Base-by-base conservation (phyloP, 1,284 basidiomycete genomes). In the Ustilago hordei region DNA sequence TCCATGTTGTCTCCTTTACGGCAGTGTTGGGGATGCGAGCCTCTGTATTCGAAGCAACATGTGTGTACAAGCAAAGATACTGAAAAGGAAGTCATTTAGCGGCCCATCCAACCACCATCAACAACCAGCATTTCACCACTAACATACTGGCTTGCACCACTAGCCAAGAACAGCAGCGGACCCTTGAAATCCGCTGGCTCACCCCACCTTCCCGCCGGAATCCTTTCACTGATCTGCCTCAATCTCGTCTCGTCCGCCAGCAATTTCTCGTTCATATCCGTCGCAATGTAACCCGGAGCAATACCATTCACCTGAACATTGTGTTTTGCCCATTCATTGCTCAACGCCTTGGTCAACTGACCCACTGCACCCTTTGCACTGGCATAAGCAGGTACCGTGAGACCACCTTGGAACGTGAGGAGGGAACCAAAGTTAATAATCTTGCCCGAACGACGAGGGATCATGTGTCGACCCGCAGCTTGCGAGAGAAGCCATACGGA, bases 231-330 rank as follows among this genome's bases (percentile, higher is more conserved):
- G 84, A 98, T 96, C 87, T 98, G 95, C 60, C 91, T 91, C 67
- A 92, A 89, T 59, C 93, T 91, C 48, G 88, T 89, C 43, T 92
- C 91, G 86, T 95, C 92, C 56, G 89, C 88, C 52, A 95, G 89
- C 52, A 95, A 88, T 79, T 90, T 90, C 82, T 92, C 91, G 86
- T 94, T 95, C 80, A 82, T 81, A 50, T 82, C 79, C 11, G 80
- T 82, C 0, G 80, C 80, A 60, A 82, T 82, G 72, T 82, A 82
- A 3, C 80, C 80, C 0, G 79, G 77, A 31, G 92, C 92, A 78
- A 98, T 94, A 23, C 86, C 93, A 86, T 95, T 95, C 55, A 96
- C 94, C 85, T 95, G 93, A 66, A 97, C 91, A 78, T 94, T 94
- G 84, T 94, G 91, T 79, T 90, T 89, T 50, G 90, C 89, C 92